A percentile compares a stretch with the other conserved stretches of the same genome.
Evolutionary conservation across 2,329 filamentous ascomycete genomes (phyloP).

Genomic region (Penicillium sp.): DNA sequence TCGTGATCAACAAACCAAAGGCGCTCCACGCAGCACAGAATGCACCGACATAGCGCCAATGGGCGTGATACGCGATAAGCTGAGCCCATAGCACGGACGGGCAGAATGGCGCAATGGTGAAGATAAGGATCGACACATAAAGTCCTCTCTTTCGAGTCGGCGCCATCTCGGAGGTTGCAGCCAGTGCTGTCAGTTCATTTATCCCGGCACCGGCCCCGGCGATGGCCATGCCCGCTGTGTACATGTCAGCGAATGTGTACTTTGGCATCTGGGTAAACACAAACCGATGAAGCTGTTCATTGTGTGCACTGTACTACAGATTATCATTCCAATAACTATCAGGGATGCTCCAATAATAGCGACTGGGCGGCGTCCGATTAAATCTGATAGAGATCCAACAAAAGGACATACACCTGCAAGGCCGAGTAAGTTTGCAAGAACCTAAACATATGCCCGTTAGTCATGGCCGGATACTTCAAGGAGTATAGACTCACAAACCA

Average conservation of each 20-base stretch:
- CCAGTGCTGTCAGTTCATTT: conserved; percentile 66
- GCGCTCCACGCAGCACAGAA: conserved; percentile 45
- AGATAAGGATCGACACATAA: conserved; percentile 60
- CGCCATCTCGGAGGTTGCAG: conserved; percentile 66
- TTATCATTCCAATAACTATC: conserved; percentile 59
- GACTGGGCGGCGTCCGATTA: conserved; percentile 61
- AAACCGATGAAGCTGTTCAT: conserved; percentile 63
- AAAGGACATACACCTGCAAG: conserved; percentile 60
- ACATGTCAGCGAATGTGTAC: not conserved
- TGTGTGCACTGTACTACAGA: conserved; percentile 55
- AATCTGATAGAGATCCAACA: conserved; percentile 64
- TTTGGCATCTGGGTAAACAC: conserved; percentile 27
- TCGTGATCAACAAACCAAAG: conserved; percentile 43
- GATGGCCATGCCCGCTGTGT: conserved; percentile 54
- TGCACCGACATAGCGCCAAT: conserved; percentile 46
- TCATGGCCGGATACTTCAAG: not conserved
- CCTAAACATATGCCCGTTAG: conserved; percentile 23
- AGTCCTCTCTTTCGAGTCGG: conserved; percentile 63
- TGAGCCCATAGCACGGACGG: conserved; percentile 63
- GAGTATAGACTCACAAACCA: conserved; percentile 51
- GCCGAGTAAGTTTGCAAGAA: conserved; percentile 53
- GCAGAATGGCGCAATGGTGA: conserved; percentile 62
- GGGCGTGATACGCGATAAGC: conserved; percentile 49
- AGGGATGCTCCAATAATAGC: conserved; percentile 54
- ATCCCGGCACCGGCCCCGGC: conserved; percentile 65